Base-by-base conservation (phyloP, 805 yeast species). In the Zygosaccharomyces rouxii region DNA sequence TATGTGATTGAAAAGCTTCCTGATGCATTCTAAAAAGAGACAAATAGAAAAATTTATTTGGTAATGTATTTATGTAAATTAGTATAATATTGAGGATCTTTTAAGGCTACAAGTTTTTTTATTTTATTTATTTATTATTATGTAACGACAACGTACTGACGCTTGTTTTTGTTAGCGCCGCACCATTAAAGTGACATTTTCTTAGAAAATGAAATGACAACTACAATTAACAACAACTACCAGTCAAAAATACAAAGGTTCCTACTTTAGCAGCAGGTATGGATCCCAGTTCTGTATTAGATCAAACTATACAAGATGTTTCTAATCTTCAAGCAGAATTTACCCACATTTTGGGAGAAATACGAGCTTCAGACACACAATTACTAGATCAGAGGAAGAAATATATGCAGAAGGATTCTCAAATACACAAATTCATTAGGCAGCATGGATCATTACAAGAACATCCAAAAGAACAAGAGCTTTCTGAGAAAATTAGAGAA, bases 1-100 rank as follows among this genome's bases (percentile, higher is more conserved):
- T 94, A 92, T 65, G 96, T 87, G 31, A 84, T 94, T 56, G 99
- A 94, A 69, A 80, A 97, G 66, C 77, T 94, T 50, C 99, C 99
- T 1, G 97, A 90, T 67, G 96, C 86, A n/a, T 86, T 86, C 62
- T 86, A 64, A 55, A 39, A 44, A 11, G 16, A 41, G 11, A 44
- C 18, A 26, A 22, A 13, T 14, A 14, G 16, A 33, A 16, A 33
- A 33, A 29, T 29, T 11, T 9, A 14, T 14, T 33, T 16, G 37
- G 37, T 33, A 9, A 33, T 19, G 26, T 41, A 26, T 22, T 29
- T 14, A 41, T 41, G 44, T 29, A 41, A 18, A 41, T 11, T 41
- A 41, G 35, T 41, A 41, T 19, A 41, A 33, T 33, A 33, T 33
- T 14, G 37, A 33, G 21, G 41, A 23, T 38, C 30, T 38, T 38